These are phyloP conservation scores for Trebouxia sp. DNA, from an alignment of 139 green algal genomes.

Conservation along the genomic window DNA sequence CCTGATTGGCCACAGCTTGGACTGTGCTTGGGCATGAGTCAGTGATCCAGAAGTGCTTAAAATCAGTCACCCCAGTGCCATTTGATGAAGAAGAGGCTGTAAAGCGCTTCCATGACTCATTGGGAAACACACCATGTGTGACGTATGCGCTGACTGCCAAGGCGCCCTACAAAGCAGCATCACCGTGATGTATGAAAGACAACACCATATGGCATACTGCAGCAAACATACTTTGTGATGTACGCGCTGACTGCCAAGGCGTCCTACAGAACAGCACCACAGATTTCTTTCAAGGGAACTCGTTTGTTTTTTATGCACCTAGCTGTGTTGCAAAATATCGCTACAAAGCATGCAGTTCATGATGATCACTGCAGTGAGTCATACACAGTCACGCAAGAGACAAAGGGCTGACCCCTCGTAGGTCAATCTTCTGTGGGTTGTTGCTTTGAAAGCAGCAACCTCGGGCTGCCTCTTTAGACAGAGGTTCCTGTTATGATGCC, in stretches of 20 bases:
- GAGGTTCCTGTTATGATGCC: too few relatives aligned
- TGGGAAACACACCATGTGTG: constrained; percentile 97
- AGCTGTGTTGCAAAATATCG: too few relatives aligned
- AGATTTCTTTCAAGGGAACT: too few relatives aligned
- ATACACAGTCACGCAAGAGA: too few relatives aligned
- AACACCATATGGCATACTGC: neutral
- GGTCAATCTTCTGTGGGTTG: too few relatives aligned
- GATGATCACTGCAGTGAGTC: too few relatives aligned
- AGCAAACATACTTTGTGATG: constrained; percentile 61
- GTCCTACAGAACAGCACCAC: constrained; percentile 32
- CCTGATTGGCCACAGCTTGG: constrained; percentile 55
- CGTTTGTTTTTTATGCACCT: too few relatives aligned
- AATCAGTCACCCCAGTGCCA: constrained; percentile 52
- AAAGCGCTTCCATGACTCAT: constrained; percentile 84
- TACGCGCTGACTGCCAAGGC: constrained; percentile 85
- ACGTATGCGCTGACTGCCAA: constrained; percentile 89
- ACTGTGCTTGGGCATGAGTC: constrained; percentile 92
- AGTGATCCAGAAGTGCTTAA: constrained; percentile 96
- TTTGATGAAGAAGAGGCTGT: constrained; percentile 26
- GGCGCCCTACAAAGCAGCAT: constrained; percentile 41
- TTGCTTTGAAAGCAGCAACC: too few relatives aligned
- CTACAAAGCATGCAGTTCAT: too few relatives aligned
- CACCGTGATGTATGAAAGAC: neutral
- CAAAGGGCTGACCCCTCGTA: too few relatives aligned
- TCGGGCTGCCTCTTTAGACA: too few relatives aligned